Conservation (phyloP, 75 land plant species). For the Pinus albicaulis region DNA sequence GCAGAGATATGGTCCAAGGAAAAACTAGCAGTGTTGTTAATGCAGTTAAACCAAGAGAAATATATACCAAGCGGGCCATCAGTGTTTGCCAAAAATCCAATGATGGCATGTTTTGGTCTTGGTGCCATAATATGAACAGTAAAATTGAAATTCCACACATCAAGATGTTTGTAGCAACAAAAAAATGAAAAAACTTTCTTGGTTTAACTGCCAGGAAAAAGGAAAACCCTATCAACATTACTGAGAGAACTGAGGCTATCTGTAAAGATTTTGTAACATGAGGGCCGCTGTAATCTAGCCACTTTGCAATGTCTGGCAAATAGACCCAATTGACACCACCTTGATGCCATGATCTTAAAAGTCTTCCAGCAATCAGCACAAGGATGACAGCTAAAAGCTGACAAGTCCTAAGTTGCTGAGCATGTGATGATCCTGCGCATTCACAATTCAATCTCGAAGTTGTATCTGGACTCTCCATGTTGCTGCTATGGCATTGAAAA, state of each 20-base stretch:
- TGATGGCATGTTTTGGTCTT: constrained; percentile 7
- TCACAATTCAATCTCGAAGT: not conserved
- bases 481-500: not conserved
- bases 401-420: not conserved
- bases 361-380: constrained; percentile 62
- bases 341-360: constrained; percentile 91
- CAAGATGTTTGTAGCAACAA: constrained; percentile 19
- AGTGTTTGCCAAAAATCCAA: constrained; percentile 33
- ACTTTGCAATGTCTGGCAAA: constrained; percentile 83
- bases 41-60: constrained; percentile 25
- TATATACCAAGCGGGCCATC: constrained; percentile 51
- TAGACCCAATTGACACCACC: constrained; percentile 93
- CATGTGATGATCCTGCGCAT: not conserved
- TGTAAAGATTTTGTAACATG: constrained; percentile 26
- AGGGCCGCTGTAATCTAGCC: constrained; percentile 50
- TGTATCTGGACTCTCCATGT: not conserved
- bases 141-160: constrained; percentile 41
- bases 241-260: constrained; percentile 31
- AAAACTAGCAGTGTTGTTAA: constrained; percentile 22
- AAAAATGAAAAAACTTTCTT: constrained; percentile 14
- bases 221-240: constrained; percentile 28
- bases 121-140: constrained; percentile 28
- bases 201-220: constrained; percentile 16
- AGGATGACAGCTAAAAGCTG: constrained; percentile 24
- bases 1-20: constrained; percentile 60